Evolutionary conservation across 2,329 filamentous ascomycete species (phyloP).

Genomic region (Exophiala oligosperma): DNA sequence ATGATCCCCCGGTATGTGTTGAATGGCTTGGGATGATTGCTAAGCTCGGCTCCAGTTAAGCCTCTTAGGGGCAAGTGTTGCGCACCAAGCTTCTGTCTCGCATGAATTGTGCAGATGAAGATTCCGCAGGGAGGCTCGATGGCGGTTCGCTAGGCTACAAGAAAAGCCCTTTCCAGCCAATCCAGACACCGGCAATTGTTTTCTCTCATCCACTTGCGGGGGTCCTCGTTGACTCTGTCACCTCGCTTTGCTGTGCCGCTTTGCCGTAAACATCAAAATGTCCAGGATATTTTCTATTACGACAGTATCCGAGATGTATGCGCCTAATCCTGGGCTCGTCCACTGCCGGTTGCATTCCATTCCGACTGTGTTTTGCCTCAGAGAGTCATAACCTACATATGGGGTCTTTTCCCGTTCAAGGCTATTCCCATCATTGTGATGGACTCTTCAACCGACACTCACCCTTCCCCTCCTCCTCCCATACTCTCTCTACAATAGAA

Average conservation of each 20-base stretch:
- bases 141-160: neutral
- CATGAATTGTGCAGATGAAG: neutral
- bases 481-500: conserved; percentile 4
- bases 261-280: conserved; percentile 11
- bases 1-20: neutral
- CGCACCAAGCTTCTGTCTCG: neutral
- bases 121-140: neutral
- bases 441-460: conserved; percentile 5
- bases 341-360: conserved; percentile 9
- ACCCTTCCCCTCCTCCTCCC: neutral
- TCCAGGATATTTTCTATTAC: conserved; percentile 11
- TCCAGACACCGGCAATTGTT: neutral
- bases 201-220: neutral
- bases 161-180: neutral
- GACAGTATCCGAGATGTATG: conserved; percentile 18
- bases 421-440: conserved; percentile 7
- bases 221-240: neutral
- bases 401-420: conserved; percentile 17
- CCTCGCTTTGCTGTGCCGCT: conserved; percentile 12
- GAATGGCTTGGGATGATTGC: neutral
- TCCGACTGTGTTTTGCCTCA: conserved; percentile 11
- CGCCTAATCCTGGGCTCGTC: conserved; percentile 14
- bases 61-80: neutral
- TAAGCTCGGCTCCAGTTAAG: neutral
- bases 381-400: neutral